Evolutionary conservation across 768 basidiomycete genomes (phyloP).

Genomic region (Tricholoma furcatifolium): DNA sequence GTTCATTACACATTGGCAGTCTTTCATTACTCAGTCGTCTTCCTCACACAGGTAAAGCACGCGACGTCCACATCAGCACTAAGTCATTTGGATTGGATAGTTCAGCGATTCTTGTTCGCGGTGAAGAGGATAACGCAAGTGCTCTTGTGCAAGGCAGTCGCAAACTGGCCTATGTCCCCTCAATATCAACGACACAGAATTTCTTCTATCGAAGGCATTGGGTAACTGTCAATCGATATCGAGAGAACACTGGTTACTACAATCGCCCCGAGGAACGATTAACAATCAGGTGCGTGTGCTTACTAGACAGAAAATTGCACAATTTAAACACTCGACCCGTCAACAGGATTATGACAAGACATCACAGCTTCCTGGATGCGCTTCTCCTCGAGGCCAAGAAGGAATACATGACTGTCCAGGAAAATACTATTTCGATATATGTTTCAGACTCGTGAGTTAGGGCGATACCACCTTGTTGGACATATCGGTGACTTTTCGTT

Average conservation of each 20-base stretch:
- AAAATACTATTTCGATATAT: constrained; percentile 42
- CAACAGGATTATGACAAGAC: constrained; percentile 41
- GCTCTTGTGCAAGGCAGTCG: constrained; percentile 13
- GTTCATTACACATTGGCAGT: constrained; percentile 15
- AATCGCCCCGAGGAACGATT: constrained; percentile 32
- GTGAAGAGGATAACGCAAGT: constrained; percentile 22
- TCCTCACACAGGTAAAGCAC: constrained; percentile 32
- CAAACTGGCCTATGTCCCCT: constrained; percentile 33
- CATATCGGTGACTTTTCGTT: constrained; percentile 38
- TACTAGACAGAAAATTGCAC: constrained; percentile 45
- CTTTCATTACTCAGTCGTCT: not conserved
- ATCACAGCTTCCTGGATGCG: constrained; percentile 32
- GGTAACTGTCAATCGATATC: constrained; percentile 21
- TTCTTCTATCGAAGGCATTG: constrained; percentile 32
- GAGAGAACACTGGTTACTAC: constrained; percentile 9
- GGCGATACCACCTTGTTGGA: not conserved
- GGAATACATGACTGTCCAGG: constrained; percentile 34
- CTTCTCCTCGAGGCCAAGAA: constrained; percentile 44
- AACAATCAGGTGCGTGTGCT: constrained; percentile 51
- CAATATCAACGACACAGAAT: constrained; percentile 28
- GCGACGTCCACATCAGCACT: constrained; percentile 49
- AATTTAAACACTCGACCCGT: constrained; percentile 20
- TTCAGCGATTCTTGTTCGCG: constrained; percentile 23
- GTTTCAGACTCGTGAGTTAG: constrained; percentile 36
- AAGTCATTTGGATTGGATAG: constrained; percentile 25